phyloP scores from a whole-genome alignment of 371 early-diverging fungal species.

The Mortierella sp. region DNA sequence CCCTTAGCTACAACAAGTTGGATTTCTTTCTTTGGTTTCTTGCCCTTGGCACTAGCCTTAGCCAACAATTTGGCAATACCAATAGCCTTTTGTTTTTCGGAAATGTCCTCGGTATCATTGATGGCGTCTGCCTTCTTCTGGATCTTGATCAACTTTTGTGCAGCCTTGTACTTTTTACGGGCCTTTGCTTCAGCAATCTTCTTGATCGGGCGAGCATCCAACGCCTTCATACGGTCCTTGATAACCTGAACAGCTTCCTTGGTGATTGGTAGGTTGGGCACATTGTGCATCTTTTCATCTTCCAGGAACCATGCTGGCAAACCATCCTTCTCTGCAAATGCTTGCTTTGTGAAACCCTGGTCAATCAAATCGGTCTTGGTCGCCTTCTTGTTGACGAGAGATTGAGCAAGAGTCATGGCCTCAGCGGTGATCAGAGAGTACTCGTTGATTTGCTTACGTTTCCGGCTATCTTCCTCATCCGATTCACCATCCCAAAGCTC shows the following conservation, averaged over 20 bases:
- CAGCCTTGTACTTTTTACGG: conserved; percentile 88
- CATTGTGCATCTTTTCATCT: conserved; percentile 91
- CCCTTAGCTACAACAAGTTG: conserved; percentile 94
- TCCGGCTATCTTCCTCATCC: conserved; percentile 78
- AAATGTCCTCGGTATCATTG: conserved; percentile 89
- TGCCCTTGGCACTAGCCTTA: conserved; percentile 73
- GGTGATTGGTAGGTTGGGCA: conserved; percentile 90
- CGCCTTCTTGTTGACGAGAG: conserved; percentile 83
- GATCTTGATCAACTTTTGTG: conserved; percentile 81
- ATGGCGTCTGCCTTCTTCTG: conserved; percentile 91
- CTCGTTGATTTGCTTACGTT: conserved; percentile 64
- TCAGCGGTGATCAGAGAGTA: conserved; percentile 81
- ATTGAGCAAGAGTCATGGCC: conserved; percentile 90
- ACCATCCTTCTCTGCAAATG: conserved; percentile 87
- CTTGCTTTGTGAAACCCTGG: conserved; percentile 90
- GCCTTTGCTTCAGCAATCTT: conserved; percentile 99
- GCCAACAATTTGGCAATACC: conserved; percentile 84
- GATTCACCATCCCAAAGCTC: conserved; percentile 76
- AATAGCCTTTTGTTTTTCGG: conserved; percentile 89
- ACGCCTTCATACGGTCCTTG: conserved; percentile 81
- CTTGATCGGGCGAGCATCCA: conserved; percentile 97
- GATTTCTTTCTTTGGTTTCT: conserved; percentile 81
- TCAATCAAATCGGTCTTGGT: conserved; percentile 86
- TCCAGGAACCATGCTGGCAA: conserved; percentile 95
- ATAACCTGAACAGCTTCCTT: conserved; percentile 94